Conservation (phyloP, 108 stramenopile species). For the Nitzschia sp. region DNA sequence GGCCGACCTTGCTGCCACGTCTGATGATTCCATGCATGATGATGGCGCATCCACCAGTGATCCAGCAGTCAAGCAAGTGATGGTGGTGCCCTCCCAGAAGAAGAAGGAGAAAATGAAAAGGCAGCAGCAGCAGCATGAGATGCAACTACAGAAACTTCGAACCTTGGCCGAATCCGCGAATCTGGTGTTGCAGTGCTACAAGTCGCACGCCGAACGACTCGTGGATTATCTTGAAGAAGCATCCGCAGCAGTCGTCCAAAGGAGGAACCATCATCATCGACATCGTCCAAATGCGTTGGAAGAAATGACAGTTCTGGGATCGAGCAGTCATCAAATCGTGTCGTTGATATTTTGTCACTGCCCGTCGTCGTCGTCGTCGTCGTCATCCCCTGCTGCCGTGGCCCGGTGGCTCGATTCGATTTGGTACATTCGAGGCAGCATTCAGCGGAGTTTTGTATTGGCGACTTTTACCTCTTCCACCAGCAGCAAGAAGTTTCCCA, state of each 20-base stretch:
- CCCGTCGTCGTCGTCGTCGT: too few species aligned
- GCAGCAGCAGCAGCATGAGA: background rate
- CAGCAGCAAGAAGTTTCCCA: too few species aligned
- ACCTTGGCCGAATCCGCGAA: conserved; percentile 23
- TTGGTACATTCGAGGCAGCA: conserved; percentile 24
- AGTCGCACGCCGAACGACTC: conserved; percentile 48
- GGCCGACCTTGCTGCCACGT: background rate
- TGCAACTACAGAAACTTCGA: background rate
- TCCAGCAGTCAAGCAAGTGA: too few species aligned
- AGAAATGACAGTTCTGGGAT: background rate
- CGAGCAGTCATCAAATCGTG: background rate
- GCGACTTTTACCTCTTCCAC: too few species aligned
- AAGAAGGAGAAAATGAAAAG: background rate
- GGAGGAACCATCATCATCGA: background rate
- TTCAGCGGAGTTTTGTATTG: conserved; percentile 14
- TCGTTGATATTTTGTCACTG: background rate
- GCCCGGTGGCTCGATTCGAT: background rate
- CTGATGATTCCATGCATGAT: too few species aligned
- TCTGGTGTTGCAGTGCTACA: conserved; percentile 43
- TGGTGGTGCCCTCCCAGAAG: too few species aligned
- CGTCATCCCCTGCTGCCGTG: background rate
- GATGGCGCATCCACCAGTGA: background rate
- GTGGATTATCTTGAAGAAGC: conserved; percentile 32
- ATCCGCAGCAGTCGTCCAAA: too few species aligned
- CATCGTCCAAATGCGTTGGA: too few species aligned